These are phyloP conservation scores for Pistacia vera DNA, from an alignment of 345 rosid species.

Conservation along the genomic window DNA sequence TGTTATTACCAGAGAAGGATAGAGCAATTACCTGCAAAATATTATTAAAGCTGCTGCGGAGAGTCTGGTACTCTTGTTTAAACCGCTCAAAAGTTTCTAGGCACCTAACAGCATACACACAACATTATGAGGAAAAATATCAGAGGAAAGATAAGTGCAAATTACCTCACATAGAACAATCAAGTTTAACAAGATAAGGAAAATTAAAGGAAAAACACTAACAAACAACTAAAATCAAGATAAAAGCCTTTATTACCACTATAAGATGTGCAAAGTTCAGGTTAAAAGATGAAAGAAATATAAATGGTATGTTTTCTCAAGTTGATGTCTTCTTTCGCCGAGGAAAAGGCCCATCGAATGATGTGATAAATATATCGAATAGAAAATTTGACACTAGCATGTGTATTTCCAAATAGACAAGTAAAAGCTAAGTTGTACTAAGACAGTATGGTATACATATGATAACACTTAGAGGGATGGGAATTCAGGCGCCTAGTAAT, in stretches of 20 bases:
- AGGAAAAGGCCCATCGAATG: too few relatives aligned
- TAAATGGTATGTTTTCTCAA: neutral
- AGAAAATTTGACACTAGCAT: too few relatives aligned
- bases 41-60: constrained; percentile 20
- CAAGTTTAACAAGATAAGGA: neutral
- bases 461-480: too few relatives aligned
- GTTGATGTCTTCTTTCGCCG: too few relatives aligned
- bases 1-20: neutral
- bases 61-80: constrained; percentile 20
- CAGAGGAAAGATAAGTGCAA: neutral
- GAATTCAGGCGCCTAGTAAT: too few relatives aligned
- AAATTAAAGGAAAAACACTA: neutral
- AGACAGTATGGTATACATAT: too few relatives aligned
- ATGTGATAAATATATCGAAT: too few relatives aligned
- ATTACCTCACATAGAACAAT: neutral
- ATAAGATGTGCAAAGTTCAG: neutral
- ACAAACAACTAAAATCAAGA: neutral
- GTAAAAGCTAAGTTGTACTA: too few relatives aligned
- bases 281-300: neutral
- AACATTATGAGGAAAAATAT: neutral
- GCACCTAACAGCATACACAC: constrained; percentile 26
- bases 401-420: too few relatives aligned
- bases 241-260: neutral
- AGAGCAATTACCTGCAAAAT: constrained; percentile 23
- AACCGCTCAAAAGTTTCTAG: constrained; percentile 13